Evolutionary conservation across 805 yeast genomes (phyloP).

Genomic region (Wickerhamomyces bisporus): DNA sequence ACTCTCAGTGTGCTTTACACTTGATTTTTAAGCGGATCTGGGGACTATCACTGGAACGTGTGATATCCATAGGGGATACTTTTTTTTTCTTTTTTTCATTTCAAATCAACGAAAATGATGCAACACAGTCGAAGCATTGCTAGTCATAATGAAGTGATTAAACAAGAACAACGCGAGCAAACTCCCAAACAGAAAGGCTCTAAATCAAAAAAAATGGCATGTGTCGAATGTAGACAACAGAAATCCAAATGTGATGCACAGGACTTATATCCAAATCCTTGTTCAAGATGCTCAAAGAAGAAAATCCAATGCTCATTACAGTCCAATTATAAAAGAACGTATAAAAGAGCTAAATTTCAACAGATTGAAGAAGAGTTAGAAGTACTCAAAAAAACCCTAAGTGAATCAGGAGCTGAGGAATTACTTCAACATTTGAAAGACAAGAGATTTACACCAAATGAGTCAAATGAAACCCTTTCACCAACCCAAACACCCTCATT

Average conservation of each 20-base stretch:
- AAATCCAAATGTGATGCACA: slow-evolving; percentile 87
- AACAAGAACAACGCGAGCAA: no score
- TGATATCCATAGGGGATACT: no score
- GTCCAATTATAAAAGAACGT: slow-evolving; percentile 82
- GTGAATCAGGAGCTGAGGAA: slow-evolving; percentile 23
- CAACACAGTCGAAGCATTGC: no score
- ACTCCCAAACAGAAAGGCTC: background rate
- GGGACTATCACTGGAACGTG: no score
- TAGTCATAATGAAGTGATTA: no score
- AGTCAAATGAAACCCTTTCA: background rate
- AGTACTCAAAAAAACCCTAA: slow-evolving; percentile 55
- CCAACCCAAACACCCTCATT: background rate
- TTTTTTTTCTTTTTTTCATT: no score
- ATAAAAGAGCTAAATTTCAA: slow-evolving; percentile 80
- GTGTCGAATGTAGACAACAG: slow-evolving; percentile 95
- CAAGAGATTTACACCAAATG: slow-evolving; percentile 3
- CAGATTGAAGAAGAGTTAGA: slow-evolving; percentile 75
- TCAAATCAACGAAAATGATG: no score
- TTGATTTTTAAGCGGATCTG: no score
- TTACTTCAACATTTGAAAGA: slow-evolving; percentile 18
- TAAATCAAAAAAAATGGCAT: slow-evolving; percentile 63
- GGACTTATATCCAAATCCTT: slow-evolving; percentile 69
- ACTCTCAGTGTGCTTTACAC: no score
- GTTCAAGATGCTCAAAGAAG: slow-evolving; percentile 75
- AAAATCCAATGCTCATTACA: slow-evolving; percentile 67